phyloP scores from a whole-genome alignment of 495 filamentous ascomycete genomes.

The Podospora comata region DNA sequence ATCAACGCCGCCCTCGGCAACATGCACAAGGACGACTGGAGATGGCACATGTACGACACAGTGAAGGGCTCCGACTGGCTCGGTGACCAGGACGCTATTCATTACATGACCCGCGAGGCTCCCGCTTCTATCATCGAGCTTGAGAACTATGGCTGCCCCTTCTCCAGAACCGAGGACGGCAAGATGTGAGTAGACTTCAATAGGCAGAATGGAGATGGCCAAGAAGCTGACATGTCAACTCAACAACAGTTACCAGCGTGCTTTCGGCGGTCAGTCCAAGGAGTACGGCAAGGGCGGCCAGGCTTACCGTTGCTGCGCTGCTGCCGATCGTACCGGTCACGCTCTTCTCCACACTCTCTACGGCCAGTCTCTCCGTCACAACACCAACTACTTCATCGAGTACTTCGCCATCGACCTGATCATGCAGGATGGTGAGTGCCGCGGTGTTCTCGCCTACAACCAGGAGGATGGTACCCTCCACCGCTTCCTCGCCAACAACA shows the following conservation, averaged over 20 bases:
- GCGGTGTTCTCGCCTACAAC: slow-evolving; percentile 94
- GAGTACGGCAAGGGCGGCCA: slow-evolving; percentile 94
- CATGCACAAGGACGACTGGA: slow-evolving; percentile 86
- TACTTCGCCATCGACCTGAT: slow-evolving; percentile 95
- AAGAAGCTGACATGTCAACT: slow-evolving; percentile 15
- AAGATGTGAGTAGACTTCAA: slow-evolving; percentile 61
- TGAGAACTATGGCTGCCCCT: slow-evolving; percentile 96
- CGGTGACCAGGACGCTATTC: slow-evolving; percentile 97
- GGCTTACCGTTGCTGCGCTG: slow-evolving; percentile 93
- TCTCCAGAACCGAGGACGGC: slow-evolving; percentile 95
- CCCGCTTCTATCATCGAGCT: slow-evolving; percentile 89
- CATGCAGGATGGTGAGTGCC: slow-evolving; percentile 95
- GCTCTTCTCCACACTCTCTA: slow-evolving; percentile 96
- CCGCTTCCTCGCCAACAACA: slow-evolving; percentile 92
- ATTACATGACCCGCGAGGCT: slow-evolving; percentile 98
- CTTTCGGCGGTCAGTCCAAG: slow-evolving; percentile 94
- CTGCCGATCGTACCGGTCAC: slow-evolving; percentile 92
- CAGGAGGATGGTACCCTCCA: slow-evolving; percentile 97
- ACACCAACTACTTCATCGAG: slow-evolving; percentile 99
- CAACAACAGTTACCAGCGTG: slow-evolving; percentile 74
- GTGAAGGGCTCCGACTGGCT: slow-evolving; percentile 99
- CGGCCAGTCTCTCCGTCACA: slow-evolving; percentile 92
- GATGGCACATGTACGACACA: slow-evolving; percentile 99
- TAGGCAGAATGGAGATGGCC: background rate
- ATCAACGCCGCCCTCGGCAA: slow-evolving; percentile 97